Evolutionary conservation across 1,284 basidiomycete genomes (phyloP).

Genomic region (Moesziomyces globuligerus): DNA sequence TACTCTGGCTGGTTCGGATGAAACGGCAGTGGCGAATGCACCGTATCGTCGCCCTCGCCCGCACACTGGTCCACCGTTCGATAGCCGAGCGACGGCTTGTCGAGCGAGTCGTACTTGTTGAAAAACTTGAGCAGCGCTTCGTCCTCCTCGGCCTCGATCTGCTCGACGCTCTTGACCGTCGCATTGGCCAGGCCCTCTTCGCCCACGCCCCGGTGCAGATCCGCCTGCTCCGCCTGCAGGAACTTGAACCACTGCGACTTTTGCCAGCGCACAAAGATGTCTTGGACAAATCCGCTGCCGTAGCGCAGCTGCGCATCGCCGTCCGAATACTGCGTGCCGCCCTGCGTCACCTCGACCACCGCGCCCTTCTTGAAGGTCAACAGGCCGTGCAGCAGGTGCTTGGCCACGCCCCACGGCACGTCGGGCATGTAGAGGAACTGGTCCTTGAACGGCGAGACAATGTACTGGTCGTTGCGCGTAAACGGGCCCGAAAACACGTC

Average conservation of each 20-base stretch:
- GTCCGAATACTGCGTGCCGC: conserved; percentile 31
- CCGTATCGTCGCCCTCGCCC: conserved; percentile 60
- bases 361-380: conserved; percentile 42
- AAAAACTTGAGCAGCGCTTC: conserved; percentile 34
- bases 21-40: conserved; percentile 53
- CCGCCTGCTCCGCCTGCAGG: conserved; percentile 23
- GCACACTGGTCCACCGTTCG: conserved; percentile 61
- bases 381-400: conserved; percentile 44
- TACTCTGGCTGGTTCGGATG: conserved; percentile 59
- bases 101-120: conserved; percentile 41
- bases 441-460: conserved; percentile 62
- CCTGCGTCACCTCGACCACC: conserved; percentile 40
- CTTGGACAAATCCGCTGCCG: conserved; percentile 34
- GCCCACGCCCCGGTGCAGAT: conserved; percentile 20
- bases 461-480: conserved; percentile 65
- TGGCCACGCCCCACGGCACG: conserved; percentile 57
- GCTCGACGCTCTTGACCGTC: conserved; percentile 21
- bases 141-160: conserved; percentile 49
- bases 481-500: conserved; percentile 62
- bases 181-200: conserved; percentile 5
- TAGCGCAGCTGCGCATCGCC: conserved; percentile 36
- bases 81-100: conserved; percentile 59
- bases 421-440: conserved; percentile 59
- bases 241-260: conserved; percentile 49
- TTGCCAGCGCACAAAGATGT: conserved; percentile 46